Base-by-base conservation (phyloP, 202 grass and related monocot genomes). In the Bolboschoenoplectus hybrid region DNA sequence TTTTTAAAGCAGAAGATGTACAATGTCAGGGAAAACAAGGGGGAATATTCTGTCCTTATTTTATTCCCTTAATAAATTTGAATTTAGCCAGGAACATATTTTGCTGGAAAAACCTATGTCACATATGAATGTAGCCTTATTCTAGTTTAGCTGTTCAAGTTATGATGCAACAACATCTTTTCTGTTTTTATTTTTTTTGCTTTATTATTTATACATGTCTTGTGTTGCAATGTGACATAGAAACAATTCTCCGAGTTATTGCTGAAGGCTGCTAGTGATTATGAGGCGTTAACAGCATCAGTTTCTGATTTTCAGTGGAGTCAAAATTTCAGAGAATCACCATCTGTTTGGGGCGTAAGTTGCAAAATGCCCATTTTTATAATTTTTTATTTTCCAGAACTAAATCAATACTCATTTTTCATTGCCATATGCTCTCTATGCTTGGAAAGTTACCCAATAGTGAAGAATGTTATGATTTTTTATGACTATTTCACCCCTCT, bases 171-270 rank as follows among this genome's bases (percentile, higher is more conserved):
- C 17, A 40, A 67, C 60, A 84, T 35, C 44, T 51, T 51, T 67
- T 67, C 69, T 68, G 36, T 83, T 32, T 83, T 67, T 65, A 77
- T 85, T 12, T 77, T 63, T 52, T 35, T 39, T 47, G 45, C 9
- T 68, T 85, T 80, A 38, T 51, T 5, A 90, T 56, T 75, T 82
- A 52, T 81, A 50, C 26, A 3, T 89, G 50, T 41, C 77, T 45
- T 80, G 45, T 85, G 82, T 64, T 92, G 13, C 61, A 80, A 57
- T 87, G 46, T 82, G n/a, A 32, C 55, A 57, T 85, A 99, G 93
- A 96, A 96, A 94, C 97, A 99, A 99, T 99, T 99, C 67, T 96
- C 93, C 3, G 97, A 99, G 80, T 81, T 98, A 87, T 89, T 98
- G 90, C 85, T 98, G 82, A 98, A 98, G 87, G 97, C 93, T 9